Evolutionary conservation across 1,284 basidiomycete genomes (phyloP).

Genomic region (Anthracocystis walkeri): DNA sequence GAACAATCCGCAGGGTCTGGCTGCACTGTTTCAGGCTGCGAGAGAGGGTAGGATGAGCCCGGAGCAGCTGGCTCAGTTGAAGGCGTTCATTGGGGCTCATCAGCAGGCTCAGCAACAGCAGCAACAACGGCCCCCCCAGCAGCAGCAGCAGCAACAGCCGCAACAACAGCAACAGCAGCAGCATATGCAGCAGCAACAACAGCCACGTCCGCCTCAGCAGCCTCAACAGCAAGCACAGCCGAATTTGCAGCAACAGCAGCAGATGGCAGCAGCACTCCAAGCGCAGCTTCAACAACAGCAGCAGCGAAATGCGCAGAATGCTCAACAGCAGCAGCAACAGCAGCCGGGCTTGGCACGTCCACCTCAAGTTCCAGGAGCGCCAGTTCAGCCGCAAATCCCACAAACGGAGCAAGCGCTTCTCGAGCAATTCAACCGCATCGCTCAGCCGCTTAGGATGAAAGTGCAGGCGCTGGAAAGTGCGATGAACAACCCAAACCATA

Average conservation of each 20-base stretch:
- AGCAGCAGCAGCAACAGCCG: conserved; percentile 30
- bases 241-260: conserved; percentile 23
- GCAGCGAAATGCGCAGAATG: conserved; percentile 10
- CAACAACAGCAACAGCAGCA: conserved; percentile 26
- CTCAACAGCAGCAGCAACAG: conserved; percentile 31
- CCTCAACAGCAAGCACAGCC: conserved; percentile 28
- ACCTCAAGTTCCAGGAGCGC: conserved; percentile 21
- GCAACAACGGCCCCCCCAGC: conserved; percentile 21
- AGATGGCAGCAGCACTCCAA: conserved; percentile 32
- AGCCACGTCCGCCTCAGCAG: conserved; percentile 24
- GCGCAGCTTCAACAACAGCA: conserved; percentile 30
- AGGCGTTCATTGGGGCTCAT: conserved; percentile 52
- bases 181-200: conserved; percentile 25
- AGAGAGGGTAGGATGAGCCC: conserved; percentile 60
- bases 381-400: conserved; percentile 39
- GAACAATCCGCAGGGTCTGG: conserved; percentile 60
- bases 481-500: conserved; percentile 46
- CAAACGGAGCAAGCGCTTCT: conserved; percentile 56
- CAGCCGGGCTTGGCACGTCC: conserved; percentile 17
- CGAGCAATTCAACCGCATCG: conserved; percentile 61
- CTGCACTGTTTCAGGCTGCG: conserved; percentile 58
- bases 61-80: conserved; percentile 57
- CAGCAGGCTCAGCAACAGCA: conserved; percentile 36
- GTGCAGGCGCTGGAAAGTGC: conserved; percentile 55
- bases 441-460: conserved; percentile 58